Evolutionary conservation across 176 grass and related monocot genomes (phyloP).

Genomic region (Raddia distichophylla): DNA sequence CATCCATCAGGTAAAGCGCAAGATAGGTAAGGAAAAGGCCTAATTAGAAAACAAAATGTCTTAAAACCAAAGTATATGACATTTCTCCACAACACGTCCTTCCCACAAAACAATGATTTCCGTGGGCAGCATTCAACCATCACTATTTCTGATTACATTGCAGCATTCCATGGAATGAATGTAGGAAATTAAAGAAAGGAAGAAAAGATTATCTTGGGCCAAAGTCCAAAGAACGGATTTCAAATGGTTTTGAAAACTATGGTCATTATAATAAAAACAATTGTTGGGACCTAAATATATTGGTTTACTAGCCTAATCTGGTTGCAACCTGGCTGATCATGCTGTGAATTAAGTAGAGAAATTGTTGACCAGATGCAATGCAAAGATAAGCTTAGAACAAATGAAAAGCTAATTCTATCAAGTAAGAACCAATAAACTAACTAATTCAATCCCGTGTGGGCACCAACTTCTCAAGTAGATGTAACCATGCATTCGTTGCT

Average conservation of each 20-base stretch:
- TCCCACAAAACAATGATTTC: not conserved
- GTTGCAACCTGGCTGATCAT: no score
- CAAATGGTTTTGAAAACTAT: not conserved
- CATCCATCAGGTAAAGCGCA: conserved; percentile 86
- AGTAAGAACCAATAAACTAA: no score
- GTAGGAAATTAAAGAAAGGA: not conserved
- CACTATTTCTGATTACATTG: not conserved
- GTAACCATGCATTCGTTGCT: no score
- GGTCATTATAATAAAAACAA: not conserved
- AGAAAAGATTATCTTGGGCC: not conserved
- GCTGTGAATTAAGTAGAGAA: no score
- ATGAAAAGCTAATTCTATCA: no score
- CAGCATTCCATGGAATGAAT: not conserved
- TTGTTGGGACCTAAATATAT: conserved; percentile 20
- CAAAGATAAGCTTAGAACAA: no score
- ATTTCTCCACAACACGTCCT: not conserved
- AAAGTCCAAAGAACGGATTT: not conserved
- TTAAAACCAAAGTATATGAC: not conserved
- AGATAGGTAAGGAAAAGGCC: conserved; percentile 91
- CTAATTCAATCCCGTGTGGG: no score
- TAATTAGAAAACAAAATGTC: conserved; percentile 33
- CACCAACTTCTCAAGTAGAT: no score
- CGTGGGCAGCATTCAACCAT: not conserved
- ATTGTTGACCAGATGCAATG: no score
- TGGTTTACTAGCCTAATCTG: no score